These are phyloP conservation scores for Microthyrium microscopicum DNA, from an alignment of 2,329 filamentous ascomycete species.

Conservation along the genomic window DNA sequence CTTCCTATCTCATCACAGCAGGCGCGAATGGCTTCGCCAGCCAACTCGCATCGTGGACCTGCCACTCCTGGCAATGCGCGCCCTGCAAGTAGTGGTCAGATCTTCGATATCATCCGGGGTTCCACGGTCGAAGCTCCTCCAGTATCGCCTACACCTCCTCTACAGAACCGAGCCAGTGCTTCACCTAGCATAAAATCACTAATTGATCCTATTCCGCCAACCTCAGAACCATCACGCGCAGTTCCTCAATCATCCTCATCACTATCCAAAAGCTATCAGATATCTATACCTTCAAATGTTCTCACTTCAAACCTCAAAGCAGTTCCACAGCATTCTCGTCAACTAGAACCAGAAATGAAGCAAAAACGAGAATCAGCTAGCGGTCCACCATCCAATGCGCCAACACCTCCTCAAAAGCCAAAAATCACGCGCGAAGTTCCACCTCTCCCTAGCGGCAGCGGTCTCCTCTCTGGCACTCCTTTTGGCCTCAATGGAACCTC, in stretches of 20 bases:
- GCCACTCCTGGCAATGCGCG: constrained; percentile 13
- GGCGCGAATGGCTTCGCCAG: background rate
- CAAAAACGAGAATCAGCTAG: constrained; percentile 18
- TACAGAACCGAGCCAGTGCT: constrained; percentile 61
- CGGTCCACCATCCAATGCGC: constrained; percentile 27
- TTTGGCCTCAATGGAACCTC: constrained; percentile 36
- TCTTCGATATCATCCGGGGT: constrained; percentile 77
- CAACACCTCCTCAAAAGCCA: constrained; percentile 36
- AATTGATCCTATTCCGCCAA: constrained; percentile 15
- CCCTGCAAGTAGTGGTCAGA: constrained; percentile 54
- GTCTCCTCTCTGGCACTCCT: constrained; percentile 43
- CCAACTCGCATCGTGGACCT: constrained; percentile 1
- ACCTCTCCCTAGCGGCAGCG: constrained; percentile 43
- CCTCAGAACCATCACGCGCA: constrained; percentile 1
- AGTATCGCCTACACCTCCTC: too few relatives aligned
- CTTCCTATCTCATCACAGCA: constrained; percentile 11
- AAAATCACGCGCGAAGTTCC: constrained; percentile 37
- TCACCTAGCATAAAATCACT: constrained; percentile 67
- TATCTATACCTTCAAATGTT: background rate
- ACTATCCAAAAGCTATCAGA: background rate
- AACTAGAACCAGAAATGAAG: constrained; percentile 15
- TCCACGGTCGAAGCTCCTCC: constrained; percentile 29
- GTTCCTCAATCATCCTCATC: constrained; percentile 1
- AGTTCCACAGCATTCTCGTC: constrained; percentile 1
- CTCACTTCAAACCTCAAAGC: background rate